A percentile compares a stretch with the other conserved stretches of the same genome.
phyloP scores from a whole-genome alignment of 1,284 basidiomycete genomes.

The Wallemia mellicola region DNA sequence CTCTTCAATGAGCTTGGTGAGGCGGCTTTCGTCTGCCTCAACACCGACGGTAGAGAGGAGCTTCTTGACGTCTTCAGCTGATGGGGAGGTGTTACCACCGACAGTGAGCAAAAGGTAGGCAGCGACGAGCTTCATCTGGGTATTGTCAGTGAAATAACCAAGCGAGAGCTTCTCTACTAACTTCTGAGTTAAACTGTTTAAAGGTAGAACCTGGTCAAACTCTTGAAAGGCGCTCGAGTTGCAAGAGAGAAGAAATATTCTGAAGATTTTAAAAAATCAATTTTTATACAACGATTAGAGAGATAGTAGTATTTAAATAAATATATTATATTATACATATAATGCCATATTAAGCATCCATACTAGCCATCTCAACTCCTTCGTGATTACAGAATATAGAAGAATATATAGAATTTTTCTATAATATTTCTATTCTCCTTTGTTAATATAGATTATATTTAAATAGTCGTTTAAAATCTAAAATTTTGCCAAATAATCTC shows the following conservation, averaged over 20 bases:
- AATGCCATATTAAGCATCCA: too few species aligned
- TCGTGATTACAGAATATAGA: too few species aligned
- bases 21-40: conserved; percentile 56
- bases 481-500: not conserved
- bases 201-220: conserved; percentile 7
- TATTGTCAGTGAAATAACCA: conserved; percentile 14
- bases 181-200: conserved; percentile 14
- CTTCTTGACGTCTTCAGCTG: conserved; percentile 63
- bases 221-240: conserved; percentile 3
- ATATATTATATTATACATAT: too few species aligned
- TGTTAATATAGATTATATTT: not conserved
- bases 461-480: not conserved
- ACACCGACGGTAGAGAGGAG: conserved; percentile 66
- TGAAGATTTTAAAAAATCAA: conserved; percentile 3
- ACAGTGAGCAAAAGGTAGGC: conserved; percentile 90
- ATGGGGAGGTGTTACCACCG: conserved; percentile 71
- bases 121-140: conserved; percentile 81
- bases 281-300: too few species aligned
- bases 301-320: too few species aligned
- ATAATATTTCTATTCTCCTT: not conserved
- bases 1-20: conserved; percentile 66
- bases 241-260: conserved; percentile 1
- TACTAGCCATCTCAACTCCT: too few species aligned
- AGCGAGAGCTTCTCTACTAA: too few species aligned
- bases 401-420: conserved; percentile 69